Percentiles rank a stretch among this genome's conserved stretches.
phyloP scores from a whole-genome alignment of 192 early-diverging fungal species.

The Linderina pennispora region DNA sequence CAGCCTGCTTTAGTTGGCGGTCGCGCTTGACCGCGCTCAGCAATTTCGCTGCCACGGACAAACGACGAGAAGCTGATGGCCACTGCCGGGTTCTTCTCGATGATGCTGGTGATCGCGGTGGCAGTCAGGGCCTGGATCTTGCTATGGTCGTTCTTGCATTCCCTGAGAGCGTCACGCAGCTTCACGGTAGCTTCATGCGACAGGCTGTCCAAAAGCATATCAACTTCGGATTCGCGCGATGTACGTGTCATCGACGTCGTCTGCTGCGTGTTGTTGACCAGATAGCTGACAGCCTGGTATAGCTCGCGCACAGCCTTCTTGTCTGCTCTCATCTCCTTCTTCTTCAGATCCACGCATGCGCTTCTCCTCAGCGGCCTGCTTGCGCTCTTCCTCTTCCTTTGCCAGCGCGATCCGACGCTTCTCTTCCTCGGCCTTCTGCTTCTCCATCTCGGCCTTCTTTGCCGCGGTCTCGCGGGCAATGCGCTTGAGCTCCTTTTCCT shows the following conservation, averaged over 20 bases:
- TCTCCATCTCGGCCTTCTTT: constrained; percentile 21
- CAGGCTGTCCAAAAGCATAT: constrained; percentile 51
- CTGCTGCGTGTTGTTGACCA: constrained; percentile 1
- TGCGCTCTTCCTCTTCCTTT: constrained; percentile 12
- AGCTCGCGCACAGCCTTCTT: constrained; percentile 44
- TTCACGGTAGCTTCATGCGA: constrained; percentile 30
- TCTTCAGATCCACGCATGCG: constrained; percentile 30
- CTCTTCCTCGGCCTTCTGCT: constrained; percentile 15
- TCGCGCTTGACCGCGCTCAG: constrained; percentile 7
- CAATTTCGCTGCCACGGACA: constrained; percentile 11
- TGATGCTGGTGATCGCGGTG: background rate
- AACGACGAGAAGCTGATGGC: constrained; percentile 14
- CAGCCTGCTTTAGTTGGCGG: background rate
- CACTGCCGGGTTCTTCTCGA: constrained; percentile 5
- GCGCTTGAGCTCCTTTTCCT: constrained; percentile 37
- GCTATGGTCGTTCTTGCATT: background rate
- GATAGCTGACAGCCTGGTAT: constrained; percentile 48
- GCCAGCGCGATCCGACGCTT: background rate
- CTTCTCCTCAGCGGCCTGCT: constrained; percentile 40
- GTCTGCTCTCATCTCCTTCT: constrained; percentile 51
- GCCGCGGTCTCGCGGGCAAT: constrained; percentile 24
- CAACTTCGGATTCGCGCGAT: constrained; percentile 43
- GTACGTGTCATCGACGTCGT: constrained; percentile 1
- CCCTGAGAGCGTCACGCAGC: constrained; percentile 24
- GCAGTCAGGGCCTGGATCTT: background rate